phyloP scores from a whole-genome alignment of 2,329 filamentous ascomycete species.

The Fusarium proliferatum region DNA sequence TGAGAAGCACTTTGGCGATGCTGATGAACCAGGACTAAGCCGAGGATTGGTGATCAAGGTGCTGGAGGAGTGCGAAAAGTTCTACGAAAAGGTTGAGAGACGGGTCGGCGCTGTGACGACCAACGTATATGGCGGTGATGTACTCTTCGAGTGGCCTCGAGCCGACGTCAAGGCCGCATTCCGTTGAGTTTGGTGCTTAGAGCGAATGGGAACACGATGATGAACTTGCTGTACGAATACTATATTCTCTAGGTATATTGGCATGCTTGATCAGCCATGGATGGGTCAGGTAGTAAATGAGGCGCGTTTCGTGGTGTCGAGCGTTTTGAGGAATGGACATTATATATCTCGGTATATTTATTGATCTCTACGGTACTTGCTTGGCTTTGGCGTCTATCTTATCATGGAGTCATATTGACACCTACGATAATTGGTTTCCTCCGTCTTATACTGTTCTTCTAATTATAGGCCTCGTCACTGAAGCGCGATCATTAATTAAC shows the following conservation, averaged over 20 bases:
- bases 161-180: slow-evolving; percentile 72
- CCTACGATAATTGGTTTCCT: background rate
- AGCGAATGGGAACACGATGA: slow-evolving; percentile 30
- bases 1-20: slow-evolving; percentile 96
- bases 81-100: slow-evolving; percentile 71
- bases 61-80: slow-evolving; percentile 69
- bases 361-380: background rate
- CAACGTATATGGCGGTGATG: slow-evolving; percentile 72
- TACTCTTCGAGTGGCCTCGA: slow-evolving; percentile 74
- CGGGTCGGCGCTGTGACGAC: slow-evolving; percentile 70
- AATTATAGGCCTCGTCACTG: slow-evolving; percentile 1
- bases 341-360: slow-evolving; percentile 28
- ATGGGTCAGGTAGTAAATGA: slow-evolving; percentile 14
- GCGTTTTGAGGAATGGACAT: slow-evolving; percentile 12
- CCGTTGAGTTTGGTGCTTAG: slow-evolving; percentile 37
- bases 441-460: background rate
- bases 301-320: slow-evolving; percentile 21
- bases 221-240: slow-evolving; percentile 34
- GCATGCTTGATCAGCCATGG: slow-evolving; percentile 20
- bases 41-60: slow-evolving; percentile 68
- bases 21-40: slow-evolving; percentile 77
- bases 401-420: background rate
- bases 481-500: background rate
- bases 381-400: background rate
- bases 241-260: slow-evolving; percentile 21